Conservation (phyloP, 148 eudicot species). For the Nepenthes mirabilis region DNA sequence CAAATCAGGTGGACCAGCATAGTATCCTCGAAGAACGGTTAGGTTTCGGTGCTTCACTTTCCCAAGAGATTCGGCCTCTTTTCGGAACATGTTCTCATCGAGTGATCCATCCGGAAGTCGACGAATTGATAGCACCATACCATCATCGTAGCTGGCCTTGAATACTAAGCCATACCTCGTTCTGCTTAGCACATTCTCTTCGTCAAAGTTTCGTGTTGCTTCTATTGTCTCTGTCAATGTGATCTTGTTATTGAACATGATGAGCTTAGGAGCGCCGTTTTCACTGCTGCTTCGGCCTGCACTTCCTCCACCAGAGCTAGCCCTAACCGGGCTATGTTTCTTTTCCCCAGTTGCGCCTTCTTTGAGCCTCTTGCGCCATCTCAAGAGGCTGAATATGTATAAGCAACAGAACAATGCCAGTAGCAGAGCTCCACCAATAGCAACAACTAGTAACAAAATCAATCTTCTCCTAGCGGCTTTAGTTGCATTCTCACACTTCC, state of each 20-base stretch:
- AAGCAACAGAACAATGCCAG: conserved; percentile 47
- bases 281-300: conserved; percentile 27
- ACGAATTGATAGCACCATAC: conserved; percentile 68
- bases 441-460: conserved; percentile 29
- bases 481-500: conserved; percentile 24
- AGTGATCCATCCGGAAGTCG: conserved; percentile 39
- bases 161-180: conserved; percentile 47
- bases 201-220: conserved; percentile 77
- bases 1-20: conserved; percentile 46
- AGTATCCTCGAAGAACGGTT: conserved; percentile 72
- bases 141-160: conserved; percentile 60
- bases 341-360: conserved; percentile 35
- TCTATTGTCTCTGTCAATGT: conserved; percentile 64
- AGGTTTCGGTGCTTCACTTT: conserved; percentile 59
- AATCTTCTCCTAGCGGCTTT: conserved; percentile 24
- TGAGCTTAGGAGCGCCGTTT: conserved; percentile 47
- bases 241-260: conserved; percentile 68
- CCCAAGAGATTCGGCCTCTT: conserved; percentile 62
- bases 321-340: conserved; percentile 54
- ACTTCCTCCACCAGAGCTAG: conserved; percentile 47
- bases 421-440: conserved; percentile 33
- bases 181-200: conserved; percentile 66
- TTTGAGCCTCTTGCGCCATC: conserved; percentile 58
- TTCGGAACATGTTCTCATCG: conserved; percentile 33
- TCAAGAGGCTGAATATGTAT: conserved; percentile 35